phyloP scores from a whole-genome alignment of 2,329 filamentous ascomycete species.

The Alternaria arborescens region DNA sequence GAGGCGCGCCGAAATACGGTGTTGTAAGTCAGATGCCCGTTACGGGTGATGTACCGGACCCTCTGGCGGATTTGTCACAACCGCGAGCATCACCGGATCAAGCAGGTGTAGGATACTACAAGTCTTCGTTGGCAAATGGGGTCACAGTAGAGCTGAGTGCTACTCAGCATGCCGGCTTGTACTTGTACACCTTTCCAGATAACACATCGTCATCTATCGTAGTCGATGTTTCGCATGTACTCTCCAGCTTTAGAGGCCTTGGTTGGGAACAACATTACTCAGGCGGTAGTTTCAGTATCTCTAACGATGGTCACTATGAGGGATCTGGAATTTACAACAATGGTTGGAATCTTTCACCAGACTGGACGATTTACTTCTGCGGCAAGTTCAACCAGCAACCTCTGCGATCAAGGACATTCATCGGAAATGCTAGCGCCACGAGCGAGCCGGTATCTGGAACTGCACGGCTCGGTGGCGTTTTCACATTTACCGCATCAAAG shows the following conservation, averaged over 20 bases:
- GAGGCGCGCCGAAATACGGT: slow-evolving; percentile 48
- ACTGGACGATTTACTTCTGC: slow-evolving; percentile 72
- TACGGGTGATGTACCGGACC: slow-evolving; percentile 53
- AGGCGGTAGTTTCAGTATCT: slow-evolving; percentile 65
- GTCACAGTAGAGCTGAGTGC: slow-evolving; percentile 67
- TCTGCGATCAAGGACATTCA: slow-evolving; percentile 40
- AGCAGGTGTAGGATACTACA: slow-evolving; percentile 69
- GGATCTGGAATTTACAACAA: slow-evolving; percentile 71
- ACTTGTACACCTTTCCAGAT: slow-evolving; percentile 66
- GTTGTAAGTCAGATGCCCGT: slow-evolving; percentile 50
- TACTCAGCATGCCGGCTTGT: slow-evolving; percentile 65
- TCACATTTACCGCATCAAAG: slow-evolving; percentile 59
- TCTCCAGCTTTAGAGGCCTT: slow-evolving; percentile 68
- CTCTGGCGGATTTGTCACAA: slow-evolving; percentile 64
- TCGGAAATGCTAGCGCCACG: slow-evolving; percentile 31
- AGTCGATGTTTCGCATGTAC: slow-evolving; percentile 70
- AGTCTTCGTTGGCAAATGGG: slow-evolving; percentile 62
- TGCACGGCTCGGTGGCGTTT: slow-evolving; percentile 57
- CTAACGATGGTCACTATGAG: slow-evolving; percentile 63
- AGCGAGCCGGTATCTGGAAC: slow-evolving; percentile 27
- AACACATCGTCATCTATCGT: slow-evolving; percentile 57
- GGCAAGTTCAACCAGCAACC: slow-evolving; percentile 63
- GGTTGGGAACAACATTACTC: slow-evolving; percentile 70
- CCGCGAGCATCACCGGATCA: slow-evolving; percentile 61
- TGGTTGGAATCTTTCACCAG: slow-evolving; percentile 69